Percentiles rank a stretch among this genome's conserved stretches.
phyloP scores from a whole-genome alignment of 2,329 filamentous ascomycete species.

The Cladosporium phlei region DNA sequence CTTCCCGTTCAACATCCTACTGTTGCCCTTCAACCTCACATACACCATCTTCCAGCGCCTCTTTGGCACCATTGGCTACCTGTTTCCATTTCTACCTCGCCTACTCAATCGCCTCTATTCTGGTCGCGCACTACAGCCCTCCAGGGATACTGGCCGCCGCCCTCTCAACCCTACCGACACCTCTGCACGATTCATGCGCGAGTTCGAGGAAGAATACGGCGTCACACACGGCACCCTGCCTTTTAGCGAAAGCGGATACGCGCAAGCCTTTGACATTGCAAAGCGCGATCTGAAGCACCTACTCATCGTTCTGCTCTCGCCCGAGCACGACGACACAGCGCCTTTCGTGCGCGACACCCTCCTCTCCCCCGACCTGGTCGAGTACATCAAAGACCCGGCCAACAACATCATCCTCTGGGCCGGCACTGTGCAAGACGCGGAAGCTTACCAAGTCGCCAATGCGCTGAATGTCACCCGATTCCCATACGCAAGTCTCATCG shows the following conservation, averaged over 20 bases:
- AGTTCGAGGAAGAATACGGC: conserved; percentile 93
- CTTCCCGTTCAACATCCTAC: conserved; percentile 69
- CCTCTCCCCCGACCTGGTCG: conserved; percentile 66
- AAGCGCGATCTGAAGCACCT: conserved; percentile 90
- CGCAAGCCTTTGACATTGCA: conserved; percentile 81
- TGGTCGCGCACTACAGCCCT: conserved; percentile 52
- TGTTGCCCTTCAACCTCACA: conserved; percentile 75
- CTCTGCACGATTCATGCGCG: conserved; percentile 79
- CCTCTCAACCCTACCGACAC: conserved; percentile 81
- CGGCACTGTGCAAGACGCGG: conserved; percentile 85
- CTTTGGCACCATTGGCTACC: conserved; percentile 68
- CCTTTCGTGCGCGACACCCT: conserved; percentile 79
- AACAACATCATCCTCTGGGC: conserved; percentile 88
- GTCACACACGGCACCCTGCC: conserved; percentile 55
- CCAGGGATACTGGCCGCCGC: conserved; percentile 60
- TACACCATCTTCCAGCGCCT: conserved; percentile 66
- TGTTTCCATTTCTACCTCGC: conserved; percentile 76
- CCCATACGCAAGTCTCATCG: conserved; percentile 80
- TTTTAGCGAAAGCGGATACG: conserved; percentile 84
- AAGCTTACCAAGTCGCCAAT: conserved; percentile 87
- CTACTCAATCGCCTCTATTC: conserved; percentile 49
- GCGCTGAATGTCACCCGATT: conserved; percentile 88
- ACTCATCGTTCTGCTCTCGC: conserved; percentile 79
- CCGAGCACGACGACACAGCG: conserved; percentile 89
- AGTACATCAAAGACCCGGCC: conserved; percentile 66